phyloP scores from a whole-genome alignment of 2,329 filamentous ascomycete genomes.

The Pseudopyricularia javanii region DNA sequence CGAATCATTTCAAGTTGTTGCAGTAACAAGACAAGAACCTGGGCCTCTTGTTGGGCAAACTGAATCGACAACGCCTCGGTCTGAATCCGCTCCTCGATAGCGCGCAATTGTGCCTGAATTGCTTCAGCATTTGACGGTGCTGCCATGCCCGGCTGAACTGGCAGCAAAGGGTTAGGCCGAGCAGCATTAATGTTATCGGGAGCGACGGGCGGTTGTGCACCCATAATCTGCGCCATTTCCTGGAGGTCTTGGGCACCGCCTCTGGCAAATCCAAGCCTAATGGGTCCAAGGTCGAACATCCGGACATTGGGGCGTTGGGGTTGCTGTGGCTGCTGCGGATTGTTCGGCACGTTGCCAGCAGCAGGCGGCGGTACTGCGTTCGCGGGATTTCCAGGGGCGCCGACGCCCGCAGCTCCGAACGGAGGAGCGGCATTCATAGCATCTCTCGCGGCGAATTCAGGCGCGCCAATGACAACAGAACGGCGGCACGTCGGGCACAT shows the following conservation, averaged over 20 bases:
- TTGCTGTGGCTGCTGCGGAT: conserved; percentile 15
- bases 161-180: neutral
- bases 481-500: conserved; percentile 90
- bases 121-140: conserved; percentile 3
- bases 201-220: conserved; percentile 23
- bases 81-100: conserved; percentile 6
- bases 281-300: conserved; percentile 48
- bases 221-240: conserved; percentile 54
- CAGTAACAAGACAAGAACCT: conserved; percentile 54
- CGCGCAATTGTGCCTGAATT: neutral
- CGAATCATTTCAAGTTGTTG: conserved; percentile 56
- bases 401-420: conserved; percentile 9
- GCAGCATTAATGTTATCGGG: conserved; percentile 7
- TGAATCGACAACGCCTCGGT: conserved; percentile 43
- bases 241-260: conserved; percentile 49
- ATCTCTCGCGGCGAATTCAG: conserved; percentile 11
- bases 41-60: conserved; percentile 53
- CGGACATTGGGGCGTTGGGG: conserved; percentile 11
- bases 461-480: conserved; percentile 54
- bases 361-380: conserved; percentile 5
- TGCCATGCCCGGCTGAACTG: conserved; percentile 5
- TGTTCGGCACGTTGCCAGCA: conserved; percentile 17
- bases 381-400: neutral
- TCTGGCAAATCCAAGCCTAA: conserved; percentile 68
- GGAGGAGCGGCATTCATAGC: conserved; percentile 10